These are phyloP conservation scores for Verticillium nonalfalfae DNA, from an alignment of 2,329 filamentous ascomycete genomes.

Conservation along the genomic window DNA sequence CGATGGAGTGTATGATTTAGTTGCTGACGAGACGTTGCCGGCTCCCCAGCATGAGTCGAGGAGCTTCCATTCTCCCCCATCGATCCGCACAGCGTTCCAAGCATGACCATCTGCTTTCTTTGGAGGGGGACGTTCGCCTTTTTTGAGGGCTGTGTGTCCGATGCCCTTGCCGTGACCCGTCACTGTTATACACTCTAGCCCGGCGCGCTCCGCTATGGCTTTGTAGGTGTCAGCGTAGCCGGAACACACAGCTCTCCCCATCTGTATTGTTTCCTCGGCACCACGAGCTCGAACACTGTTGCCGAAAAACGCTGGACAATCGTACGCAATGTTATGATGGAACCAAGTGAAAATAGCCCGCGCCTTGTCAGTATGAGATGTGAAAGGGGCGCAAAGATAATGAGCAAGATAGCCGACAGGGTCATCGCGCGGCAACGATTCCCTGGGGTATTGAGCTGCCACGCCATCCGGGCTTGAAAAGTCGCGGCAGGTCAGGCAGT, in stretches of 20 bases:
- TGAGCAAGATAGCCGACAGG: slow-evolving; percentile 70
- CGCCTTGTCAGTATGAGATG: slow-evolving; percentile 83
- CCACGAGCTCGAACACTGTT: slow-evolving; percentile 60
- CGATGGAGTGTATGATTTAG: slow-evolving; percentile 54
- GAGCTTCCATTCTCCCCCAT: slow-evolving; percentile 84
- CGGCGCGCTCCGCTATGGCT: slow-evolving; percentile 70
- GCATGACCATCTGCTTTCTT: slow-evolving; percentile 64
- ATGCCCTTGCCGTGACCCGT: slow-evolving; percentile 82
- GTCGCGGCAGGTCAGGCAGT: slow-evolving; percentile 81
- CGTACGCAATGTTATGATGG: slow-evolving; percentile 88
- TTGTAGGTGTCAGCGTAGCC: slow-evolving; percentile 83
- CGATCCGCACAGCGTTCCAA: slow-evolving; percentile 89
- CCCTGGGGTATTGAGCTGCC: slow-evolving; percentile 68
- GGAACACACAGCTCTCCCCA: slow-evolving; percentile 81
- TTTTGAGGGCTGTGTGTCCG: slow-evolving; percentile 57
- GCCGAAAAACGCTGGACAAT: slow-evolving; percentile 72
- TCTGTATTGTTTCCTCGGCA: slow-evolving; percentile 66
- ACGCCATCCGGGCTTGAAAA: slow-evolving; percentile 77
- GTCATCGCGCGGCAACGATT: slow-evolving; percentile 59
- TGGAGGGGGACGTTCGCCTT: slow-evolving; percentile 60
- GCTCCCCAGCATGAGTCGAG: slow-evolving; percentile 93
- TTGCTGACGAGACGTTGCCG: slow-evolving; percentile 52
- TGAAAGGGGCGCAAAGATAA: slow-evolving; percentile 72
- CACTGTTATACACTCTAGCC: slow-evolving; percentile 70
- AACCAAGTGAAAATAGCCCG: slow-evolving; percentile 92